Evolutionary conservation across 2,329 filamentous ascomycete genomes (phyloP), one percentile per base, ranked within the genome.

Genomic region (Lachnellula cervina): DNA sequence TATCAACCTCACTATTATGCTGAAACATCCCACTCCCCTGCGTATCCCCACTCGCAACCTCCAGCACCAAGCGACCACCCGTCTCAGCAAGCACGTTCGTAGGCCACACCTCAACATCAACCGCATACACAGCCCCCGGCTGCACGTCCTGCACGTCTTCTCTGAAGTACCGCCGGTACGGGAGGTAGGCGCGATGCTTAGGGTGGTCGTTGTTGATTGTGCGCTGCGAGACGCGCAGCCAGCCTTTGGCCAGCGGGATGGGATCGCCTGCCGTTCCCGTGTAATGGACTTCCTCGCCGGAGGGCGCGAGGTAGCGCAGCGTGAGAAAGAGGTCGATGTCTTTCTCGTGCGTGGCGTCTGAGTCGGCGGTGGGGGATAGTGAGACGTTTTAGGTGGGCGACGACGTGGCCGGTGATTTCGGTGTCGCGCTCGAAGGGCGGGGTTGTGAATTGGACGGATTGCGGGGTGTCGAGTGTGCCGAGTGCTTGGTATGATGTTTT

Each of bases 401-500:
- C 74, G 28, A 88, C 73, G 64, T 89, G 83, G 0, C 87, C 87
- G 0, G 87, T 89, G 52, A 90, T 81, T 64, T 89, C 87, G 0
- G 80, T 86, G 63, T 89, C 83, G 6, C 73, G 58, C n/a, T 78
- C 74, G 55, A 89, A 87, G 0, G 81, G 72, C 0, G 73, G 55
- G 0, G 80, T 86, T 1, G 72, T 74, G 67, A 89, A 89, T 43
- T 80, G 78, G 0, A 88, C 61, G 0, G 77, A 56, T 50, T 84
- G 73, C 0, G 77, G 77, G 9, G 78, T 73, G 0, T 83, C 73
- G 0, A 87, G 62, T 0, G 73, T 80, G 0, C 84, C 83, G 0
- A 87, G 73, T 4, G 73, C 64, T 23, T 74, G 64, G 1, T 75
- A 65, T 5, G 59, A 55, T n/a, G 55, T 23, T 38, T 56, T 54